Evolutionary conservation across 2,329 filamentous ascomycete species (phyloP), one percentile per base, ranked within the genome.

Genomic region (Curvularia hawaiiensis): DNA sequence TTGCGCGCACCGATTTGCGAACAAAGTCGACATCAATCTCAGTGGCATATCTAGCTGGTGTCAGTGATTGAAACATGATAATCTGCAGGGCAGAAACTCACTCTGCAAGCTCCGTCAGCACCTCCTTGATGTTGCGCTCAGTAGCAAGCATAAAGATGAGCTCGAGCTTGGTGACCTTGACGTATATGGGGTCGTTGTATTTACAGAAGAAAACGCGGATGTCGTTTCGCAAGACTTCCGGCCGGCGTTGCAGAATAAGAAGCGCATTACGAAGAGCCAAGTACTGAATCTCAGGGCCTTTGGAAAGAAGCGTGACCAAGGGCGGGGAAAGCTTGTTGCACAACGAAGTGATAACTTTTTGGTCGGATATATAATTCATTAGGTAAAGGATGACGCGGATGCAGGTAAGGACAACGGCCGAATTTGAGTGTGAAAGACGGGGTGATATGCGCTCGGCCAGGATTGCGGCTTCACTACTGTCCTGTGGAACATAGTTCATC

Each of bases 161-260:
- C 78, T 99, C 95, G 49, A 99, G 84, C 79, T 99, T 99, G 16
- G 95, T 99, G 50, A 99, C 95, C 78, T 99, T 99, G 79, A 99
- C 95, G 75, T 98, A 99, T 63, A 99, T 99, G 0, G 95, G 95
- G 73, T 99, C 95, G 76, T 99, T 99, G 79, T 99, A 99, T 83
- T 99, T 99, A 87, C 95, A 99, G 79, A 99, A 99, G 80, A 99
- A 99, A 31, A 99, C 95, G 46, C 95, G 88, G 61, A 99, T 98
- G 76, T 99, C 95, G 77, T 97, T 98, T 62, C 92, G 87, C 52
- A 99, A 79, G 9, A 99, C 94, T 71, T 98, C 95, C 0, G 95
- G 95, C 54, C 94, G 85, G 68, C 94, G 85, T 76, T 99, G 95
- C 51, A 99, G 81, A 66, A 99, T 99, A 14, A 99, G 83, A 2